Evolutionary conservation across 768 basidiomycete genomes (phyloP), one percentile per base, ranked within the genome.

Genomic region (Phylloporus sp.): DNA sequence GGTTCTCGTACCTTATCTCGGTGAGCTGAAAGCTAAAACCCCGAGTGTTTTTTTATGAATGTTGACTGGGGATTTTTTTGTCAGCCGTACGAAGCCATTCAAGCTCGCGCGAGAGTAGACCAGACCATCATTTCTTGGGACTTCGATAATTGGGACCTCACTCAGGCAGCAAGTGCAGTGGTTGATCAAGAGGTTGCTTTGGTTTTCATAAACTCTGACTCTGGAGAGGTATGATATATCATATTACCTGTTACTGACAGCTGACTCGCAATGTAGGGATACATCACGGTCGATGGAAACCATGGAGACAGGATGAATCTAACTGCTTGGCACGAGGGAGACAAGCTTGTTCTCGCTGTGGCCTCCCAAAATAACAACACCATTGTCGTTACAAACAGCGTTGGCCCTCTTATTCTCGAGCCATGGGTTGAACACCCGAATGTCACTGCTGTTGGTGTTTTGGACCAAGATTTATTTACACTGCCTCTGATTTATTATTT

Each of bases 181-280:
- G 68, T 70, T 2, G 70, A 63, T 35, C 76, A 78, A 54, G 81
- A 82, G 18, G 84, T 84, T 8, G 85, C 85, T 2, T 74, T 95
- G 35, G 91, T 95, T 10, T 92, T 93, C 67, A 76, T 92, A 57
- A 82, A 84, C 55, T 77, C 88, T 2, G 86, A 94, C 64, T 91
- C 89, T 6, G 93, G 93, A 22, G 93, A 95, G 70, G 80, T 72
- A 15, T 10, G 53, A 44, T 49, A 32, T 36, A 4, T 9, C 5
- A 28, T 15, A n/a, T 12, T 15, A 16, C 13, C 4, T 2, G 15
- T 15, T 26, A 28, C 23, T 16, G 24, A 15, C 45, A 1, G 12
- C 49, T 65, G 28, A 60, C 22, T 16, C 29, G 11, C 6, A 9
- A 10, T 26, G 1, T 67, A 79, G 62, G 70, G 49, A 3, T 88